Evolutionary conservation across 306 rosid genomes (phyloP), one percentile per base, ranked within the genome.

Genomic region (Casuarina cunninghamiana): DNA sequence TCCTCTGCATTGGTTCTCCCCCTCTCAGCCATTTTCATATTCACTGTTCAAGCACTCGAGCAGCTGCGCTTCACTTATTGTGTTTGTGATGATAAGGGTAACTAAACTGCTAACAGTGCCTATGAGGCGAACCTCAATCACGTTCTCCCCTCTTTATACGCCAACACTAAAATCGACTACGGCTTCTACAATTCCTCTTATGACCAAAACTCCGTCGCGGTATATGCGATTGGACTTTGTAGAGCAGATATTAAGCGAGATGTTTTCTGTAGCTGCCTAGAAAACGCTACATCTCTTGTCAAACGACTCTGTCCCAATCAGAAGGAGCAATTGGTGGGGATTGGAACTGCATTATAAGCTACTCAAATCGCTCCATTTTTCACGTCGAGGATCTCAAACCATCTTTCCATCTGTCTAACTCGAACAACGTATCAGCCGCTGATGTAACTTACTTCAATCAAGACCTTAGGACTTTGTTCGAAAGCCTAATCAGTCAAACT

Each of bases 71-170:
- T 6, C 78, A 41, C 21, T 7, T 6, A 1, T 71, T 0, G 48
- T 2, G 0, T 1, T 32, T 89, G 89, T 53, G 2, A 78, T 63
- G 49, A 50, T 3, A 72, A 32, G 1, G 90, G 90, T 3, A 87
- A 84, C 75, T 90, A 83, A 87, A 87, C 90, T 38, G 42, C 77
- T 3, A 74, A 83, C 50, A 80, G 89, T 66, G 54, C 86, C 80
- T 88, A 87, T 79, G 37, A 45, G 49, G 49, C 49, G 79, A 87
- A 90, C 83, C 91, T 90, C 65, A 76, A 80, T 0, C 68, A 66
- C 75, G 83, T 88, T 43, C 84, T 90, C 63, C 73, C 91, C 80
- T 75, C 77, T 67, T 54, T 88, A 15, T 70, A 76, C 35, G 63
- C 84, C 62, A 75, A 74, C 77, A 66, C 73, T 69, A 37, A 69